Percentiles rank a stretch among this genome's conserved stretches.
Conservation (phyloP, 129 eudicot genomes). For the Kitagawia praeruptora region DNA sequence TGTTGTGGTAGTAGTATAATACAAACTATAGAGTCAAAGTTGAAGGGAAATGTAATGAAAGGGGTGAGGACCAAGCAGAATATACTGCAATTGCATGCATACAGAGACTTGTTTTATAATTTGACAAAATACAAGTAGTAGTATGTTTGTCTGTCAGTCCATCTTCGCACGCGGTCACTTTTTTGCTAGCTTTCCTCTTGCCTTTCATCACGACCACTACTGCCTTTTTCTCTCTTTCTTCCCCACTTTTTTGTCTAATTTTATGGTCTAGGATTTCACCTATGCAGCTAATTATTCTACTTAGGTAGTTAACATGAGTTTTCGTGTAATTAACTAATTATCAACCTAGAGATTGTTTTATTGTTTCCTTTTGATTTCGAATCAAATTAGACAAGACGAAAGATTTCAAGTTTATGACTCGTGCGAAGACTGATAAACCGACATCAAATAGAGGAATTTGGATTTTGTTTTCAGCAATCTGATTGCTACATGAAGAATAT, state of each 20-base stretch:
- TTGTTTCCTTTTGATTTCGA: too few species aligned
- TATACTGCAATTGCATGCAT: slow-evolving; percentile 11
- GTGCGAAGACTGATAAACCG: too few species aligned
- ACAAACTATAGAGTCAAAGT: neutral
- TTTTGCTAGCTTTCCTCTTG: neutral
- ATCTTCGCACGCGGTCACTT: slow-evolving; percentile 6
- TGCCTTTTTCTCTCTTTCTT: neutral
- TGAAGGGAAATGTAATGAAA: neutral
- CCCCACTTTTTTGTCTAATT: neutral
- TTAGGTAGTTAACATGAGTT: neutral
- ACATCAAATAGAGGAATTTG: too few species aligned
- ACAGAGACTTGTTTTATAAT: too few species aligned
- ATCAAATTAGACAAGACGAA: too few species aligned
- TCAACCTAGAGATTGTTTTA: too few species aligned
- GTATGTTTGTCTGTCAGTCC: slow-evolving; percentile 3
- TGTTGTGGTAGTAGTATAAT: neutral
- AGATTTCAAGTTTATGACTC: too few species aligned
- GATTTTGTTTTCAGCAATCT: too few species aligned
- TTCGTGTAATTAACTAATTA: neutral
- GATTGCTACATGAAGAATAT: too few species aligned
- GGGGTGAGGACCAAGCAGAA: neutral
- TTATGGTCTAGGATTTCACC: neutral
- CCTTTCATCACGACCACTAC: neutral
- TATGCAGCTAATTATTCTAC: neutral
- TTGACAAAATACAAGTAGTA: neutral